Evolutionary conservation across 176 grass and related monocot genomes (phyloP).

Genomic region (Aegilops bicornis): DNA sequence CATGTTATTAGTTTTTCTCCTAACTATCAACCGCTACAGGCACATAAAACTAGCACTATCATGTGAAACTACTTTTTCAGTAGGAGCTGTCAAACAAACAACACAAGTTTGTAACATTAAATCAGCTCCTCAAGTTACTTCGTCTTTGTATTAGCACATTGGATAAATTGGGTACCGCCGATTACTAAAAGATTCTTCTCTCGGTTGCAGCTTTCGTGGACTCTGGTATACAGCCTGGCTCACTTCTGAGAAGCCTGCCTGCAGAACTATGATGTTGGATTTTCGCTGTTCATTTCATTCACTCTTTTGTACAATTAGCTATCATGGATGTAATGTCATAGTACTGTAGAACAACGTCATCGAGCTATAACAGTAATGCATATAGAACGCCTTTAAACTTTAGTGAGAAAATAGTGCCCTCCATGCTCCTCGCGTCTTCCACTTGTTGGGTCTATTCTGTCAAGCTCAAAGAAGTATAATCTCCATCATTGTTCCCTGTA

Average conservation of each 20-base stretch:
- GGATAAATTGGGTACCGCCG: background rate
- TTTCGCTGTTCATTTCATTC: background rate
- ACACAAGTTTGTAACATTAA: background rate
- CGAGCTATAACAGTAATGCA: background rate
- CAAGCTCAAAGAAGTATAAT: no score
- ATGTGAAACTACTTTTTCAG: background rate
- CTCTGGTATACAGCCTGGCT: constrained; percentile 12
- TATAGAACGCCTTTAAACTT: background rate
- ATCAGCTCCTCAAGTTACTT: background rate
- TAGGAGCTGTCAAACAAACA: background rate
- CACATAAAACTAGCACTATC: background rate
- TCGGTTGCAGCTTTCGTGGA: constrained; percentile 9
- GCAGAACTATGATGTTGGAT: background rate
- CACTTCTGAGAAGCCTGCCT: background rate
- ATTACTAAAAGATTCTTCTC: background rate
- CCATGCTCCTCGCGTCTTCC: no score
- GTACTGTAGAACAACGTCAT: background rate
- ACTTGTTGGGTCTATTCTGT: no score
- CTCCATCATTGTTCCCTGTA: no score
- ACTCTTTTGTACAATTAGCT: background rate
- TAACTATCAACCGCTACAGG: no score
- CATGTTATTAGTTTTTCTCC: background rate
- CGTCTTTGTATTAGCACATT: no score
- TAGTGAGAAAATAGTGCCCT: no score
- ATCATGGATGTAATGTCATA: background rate